Conservation (phyloP, 345 rosid genomes). For the Cardamine resedifolia region DNA sequence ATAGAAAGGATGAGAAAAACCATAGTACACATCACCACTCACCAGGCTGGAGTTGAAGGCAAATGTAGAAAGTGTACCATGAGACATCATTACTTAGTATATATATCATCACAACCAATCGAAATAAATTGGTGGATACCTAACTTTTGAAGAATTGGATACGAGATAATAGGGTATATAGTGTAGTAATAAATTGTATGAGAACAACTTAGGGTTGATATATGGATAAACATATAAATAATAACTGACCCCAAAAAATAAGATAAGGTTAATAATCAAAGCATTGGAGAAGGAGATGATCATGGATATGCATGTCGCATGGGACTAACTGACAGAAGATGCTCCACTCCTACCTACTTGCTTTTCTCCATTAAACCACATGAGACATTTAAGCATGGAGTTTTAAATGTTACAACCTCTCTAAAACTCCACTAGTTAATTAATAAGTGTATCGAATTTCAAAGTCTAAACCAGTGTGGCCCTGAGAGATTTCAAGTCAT, state of each 20-base stretch:
- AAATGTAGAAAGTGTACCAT: constrained; percentile 1
- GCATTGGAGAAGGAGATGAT: not conserved
- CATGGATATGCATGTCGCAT: constrained; percentile 12
- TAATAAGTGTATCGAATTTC: not conserved
- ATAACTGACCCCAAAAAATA: not conserved
- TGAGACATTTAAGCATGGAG: not conserved
- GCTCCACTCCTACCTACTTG: constrained; percentile 2
- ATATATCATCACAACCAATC: constrained; percentile 19
- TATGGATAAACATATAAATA: constrained; percentile 6
- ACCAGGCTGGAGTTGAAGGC: not conserved
- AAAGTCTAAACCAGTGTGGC: not conserved
- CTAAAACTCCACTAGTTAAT: not conserved
- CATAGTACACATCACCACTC: not conserved
- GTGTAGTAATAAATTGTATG: not conserved
- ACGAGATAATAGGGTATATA: not conserved
- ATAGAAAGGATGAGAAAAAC: not conserved
- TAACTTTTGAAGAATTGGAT: not conserved
- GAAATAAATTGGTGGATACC: constrained; percentile 22
- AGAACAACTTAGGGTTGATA: constrained; percentile 6
- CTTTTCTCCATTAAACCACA: constrained; percentile 9
- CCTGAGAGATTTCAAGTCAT: not conserved
- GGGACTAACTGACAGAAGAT: constrained; percentile 13
- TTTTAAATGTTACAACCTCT: constrained; percentile 11
- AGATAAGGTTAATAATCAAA: constrained; percentile 11
- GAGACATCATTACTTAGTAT: not conserved